phyloP scores from a whole-genome alignment of 1,284 basidiomycete genomes.

The Ganoderma boninense region DNA sequence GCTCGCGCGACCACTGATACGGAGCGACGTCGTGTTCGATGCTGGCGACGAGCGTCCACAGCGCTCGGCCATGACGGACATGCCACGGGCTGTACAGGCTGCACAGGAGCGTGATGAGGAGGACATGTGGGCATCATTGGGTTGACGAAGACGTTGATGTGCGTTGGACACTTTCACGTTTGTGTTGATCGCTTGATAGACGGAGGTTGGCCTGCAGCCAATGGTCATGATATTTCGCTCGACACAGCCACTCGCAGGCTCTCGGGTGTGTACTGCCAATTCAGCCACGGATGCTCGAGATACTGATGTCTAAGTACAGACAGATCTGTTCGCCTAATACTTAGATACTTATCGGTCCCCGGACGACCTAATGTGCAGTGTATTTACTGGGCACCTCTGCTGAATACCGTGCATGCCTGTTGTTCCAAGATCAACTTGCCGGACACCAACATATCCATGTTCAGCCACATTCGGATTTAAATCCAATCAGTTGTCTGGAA shows the following conservation, averaged over 20 bases:
- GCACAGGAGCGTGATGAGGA: conserved; percentile 65
- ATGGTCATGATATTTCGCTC: background rate
- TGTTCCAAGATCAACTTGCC: background rate
- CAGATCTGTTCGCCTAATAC: conserved; percentile 4
- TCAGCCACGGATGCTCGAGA: background rate
- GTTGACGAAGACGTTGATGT: conserved; percentile 46
- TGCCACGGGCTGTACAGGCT: conserved; percentile 65
- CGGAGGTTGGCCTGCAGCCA: background rate
- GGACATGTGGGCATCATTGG: conserved; percentile 79
- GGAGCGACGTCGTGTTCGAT: conserved; percentile 61
- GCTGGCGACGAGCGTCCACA: conserved; percentile 48
- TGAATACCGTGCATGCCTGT: background rate
- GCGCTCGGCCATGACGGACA: conserved; percentile 52
- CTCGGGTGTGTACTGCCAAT: background rate
- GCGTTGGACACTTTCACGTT: background rate
- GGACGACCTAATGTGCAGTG: conserved; percentile 8
- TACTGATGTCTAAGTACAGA: background rate
- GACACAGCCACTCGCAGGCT: background rate
- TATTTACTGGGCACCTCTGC: background rate
- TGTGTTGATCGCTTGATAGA: background rate
- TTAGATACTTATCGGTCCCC: conserved; percentile 1
- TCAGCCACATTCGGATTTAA: background rate
- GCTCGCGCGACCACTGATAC: conserved; percentile 61
- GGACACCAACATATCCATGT: background rate
- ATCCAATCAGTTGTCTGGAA: background rate